Base-by-base conservation (phyloP, 495 filamentous ascomycete genomes). In the Podospora bellae-mahoneyi region DNA sequence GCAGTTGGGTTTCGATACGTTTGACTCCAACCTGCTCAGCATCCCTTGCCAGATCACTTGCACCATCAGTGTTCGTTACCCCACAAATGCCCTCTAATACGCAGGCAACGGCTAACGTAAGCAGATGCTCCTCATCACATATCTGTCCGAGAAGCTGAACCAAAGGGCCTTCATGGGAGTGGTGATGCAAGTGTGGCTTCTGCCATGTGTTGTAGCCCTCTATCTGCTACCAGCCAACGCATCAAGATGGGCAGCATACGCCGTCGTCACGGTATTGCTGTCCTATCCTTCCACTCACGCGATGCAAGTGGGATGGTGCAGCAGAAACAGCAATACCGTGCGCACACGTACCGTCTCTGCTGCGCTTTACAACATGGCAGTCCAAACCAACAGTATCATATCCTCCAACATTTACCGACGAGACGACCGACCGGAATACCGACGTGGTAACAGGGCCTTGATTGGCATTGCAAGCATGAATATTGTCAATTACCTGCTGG, bases 391-490 rank as follows among this genome's bases (percentile, higher is more conserved):
- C 44, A 74, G 56, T 23, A 72, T 68, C 59, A 69, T 61, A 18
- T 54, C 60, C 32, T 44, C 67, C 63, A 73, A 76, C 69, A 75
- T 66, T 58, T 75, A 75, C 64, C 64, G 66, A 57, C 68, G 64
- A 70, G 78, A 93, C 90, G 90, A 82, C 77, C 54, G 89, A 91
- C 10, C 91, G 90, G 74, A 56, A 77, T 85, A 93, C 68, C 84
- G 84, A 23, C 84, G 82, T 0, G 91, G 91, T 0, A 92, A 93
- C 73, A 82, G 81, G 27, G 83, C 85, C 0, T 78, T 92, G 0
- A 80, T 93, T n/a, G 83, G 74, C 3, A 75, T 92, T 23, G 79
- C 76, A 34, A 57, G 76, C 1, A 23, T 79, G 27, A 69, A 73
- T 0, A 76, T 82, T 44, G 65, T 71, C 10, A 27, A 78, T 4